phyloP scores from a whole-genome alignment of 495 filamentous ascomycete genomes.

The Melanomma pulvis-pyrius region DNA sequence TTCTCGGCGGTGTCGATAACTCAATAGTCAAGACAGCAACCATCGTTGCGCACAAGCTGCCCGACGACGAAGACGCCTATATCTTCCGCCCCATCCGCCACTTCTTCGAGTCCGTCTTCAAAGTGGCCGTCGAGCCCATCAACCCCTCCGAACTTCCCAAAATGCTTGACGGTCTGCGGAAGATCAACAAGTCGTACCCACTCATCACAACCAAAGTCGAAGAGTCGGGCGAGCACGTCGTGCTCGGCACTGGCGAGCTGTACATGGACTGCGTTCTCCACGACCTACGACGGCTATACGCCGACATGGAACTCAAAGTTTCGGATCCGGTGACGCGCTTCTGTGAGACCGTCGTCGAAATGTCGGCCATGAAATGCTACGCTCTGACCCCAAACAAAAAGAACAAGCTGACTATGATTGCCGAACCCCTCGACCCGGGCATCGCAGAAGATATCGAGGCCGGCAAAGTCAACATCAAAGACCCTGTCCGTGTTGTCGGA shows the following conservation, averaged over 20 bases:
- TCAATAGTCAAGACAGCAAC: conserved; percentile 99
- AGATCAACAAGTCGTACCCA: conserved; percentile 97
- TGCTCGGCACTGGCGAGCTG: conserved; percentile 92
- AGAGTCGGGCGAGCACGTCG: conserved; percentile 95
- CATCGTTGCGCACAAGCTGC: conserved; percentile 76
- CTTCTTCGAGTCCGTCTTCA: conserved; percentile 96
- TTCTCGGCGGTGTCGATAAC: conserved; percentile 90
- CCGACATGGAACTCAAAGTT: conserved; percentile 99
- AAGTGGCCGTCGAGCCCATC: conserved; percentile 96
- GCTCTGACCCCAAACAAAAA: conserved; percentile 98
- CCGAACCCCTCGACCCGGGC: conserved; percentile 90
- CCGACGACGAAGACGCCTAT: conserved; percentile 86
- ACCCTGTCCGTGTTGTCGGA: conserved; percentile 88
- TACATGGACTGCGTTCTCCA: conserved; percentile 99
- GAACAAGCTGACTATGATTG: conserved; percentile 98
- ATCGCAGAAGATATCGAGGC: conserved; percentile 95
- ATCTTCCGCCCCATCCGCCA: conserved; percentile 92
- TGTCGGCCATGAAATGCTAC: conserved; percentile 96
- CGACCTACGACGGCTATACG: conserved; percentile 87
- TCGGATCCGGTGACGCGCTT: conserved; percentile 97
- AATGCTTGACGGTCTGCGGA: conserved; percentile 95
- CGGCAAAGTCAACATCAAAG: conserved; percentile 86
- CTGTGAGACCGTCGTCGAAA: conserved; percentile 97
- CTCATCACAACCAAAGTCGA: conserved; percentile 96
- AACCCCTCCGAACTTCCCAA: conserved; percentile 98